Conservation (phyloP, 192 early-diverging fungal genomes). For the Backusella liffmaniae region DNA sequence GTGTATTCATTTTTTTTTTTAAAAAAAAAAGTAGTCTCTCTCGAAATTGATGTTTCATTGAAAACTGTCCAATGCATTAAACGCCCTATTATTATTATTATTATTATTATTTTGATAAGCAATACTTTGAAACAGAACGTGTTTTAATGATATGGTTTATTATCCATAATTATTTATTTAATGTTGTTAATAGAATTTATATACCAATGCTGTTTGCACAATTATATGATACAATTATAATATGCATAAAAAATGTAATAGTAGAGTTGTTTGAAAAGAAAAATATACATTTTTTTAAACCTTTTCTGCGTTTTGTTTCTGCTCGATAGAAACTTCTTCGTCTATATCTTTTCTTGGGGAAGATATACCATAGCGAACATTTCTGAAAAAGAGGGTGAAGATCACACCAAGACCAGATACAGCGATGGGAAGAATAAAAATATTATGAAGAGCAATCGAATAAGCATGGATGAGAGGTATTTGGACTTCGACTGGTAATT, state of each 20-base stretch:
- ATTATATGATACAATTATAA: neutral
- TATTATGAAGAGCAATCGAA: slow-evolving; percentile 17
- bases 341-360: neutral
- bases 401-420: slow-evolving; percentile 21
- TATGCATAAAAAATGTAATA: neutral
- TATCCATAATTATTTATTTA: neutral
- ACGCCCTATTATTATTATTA: no score
- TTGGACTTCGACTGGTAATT: slow-evolving; percentile 17
- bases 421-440: slow-evolving; percentile 24
- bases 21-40: neutral
- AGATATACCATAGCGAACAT: slow-evolving; percentile 12
- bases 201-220: neutral
- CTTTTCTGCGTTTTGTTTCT: no score
- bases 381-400: slow-evolving; percentile 24
- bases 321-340: no score
- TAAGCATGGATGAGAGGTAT: slow-evolving; percentile 17
- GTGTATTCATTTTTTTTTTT: neutral
- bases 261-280: neutral
- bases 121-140: no score
- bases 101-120: no score
- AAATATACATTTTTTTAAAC: neutral
- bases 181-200: neutral
- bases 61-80: no score
- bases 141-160: neutral
- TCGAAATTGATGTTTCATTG: neutral